These are phyloP conservation scores for Claviceps spartinae DNA, from an alignment of 2,329 filamentous ascomycete species.

Conservation along the genomic window DNA sequence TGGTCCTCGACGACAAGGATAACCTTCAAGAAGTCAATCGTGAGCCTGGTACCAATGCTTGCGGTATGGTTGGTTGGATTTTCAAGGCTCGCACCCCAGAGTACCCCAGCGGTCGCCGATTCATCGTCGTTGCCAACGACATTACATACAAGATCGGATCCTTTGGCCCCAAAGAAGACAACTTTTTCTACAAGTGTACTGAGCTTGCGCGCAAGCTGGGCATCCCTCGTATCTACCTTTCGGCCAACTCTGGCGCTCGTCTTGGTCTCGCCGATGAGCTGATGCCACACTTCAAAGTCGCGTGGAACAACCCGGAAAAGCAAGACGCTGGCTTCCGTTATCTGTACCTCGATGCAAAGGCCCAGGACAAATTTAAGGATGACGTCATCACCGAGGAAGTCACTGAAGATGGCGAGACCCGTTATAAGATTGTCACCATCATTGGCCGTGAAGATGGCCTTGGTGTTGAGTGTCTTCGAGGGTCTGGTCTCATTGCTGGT, in stretches of 20 bases:
- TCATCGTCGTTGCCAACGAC: conserved; percentile 96
- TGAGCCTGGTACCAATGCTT: conserved; percentile 87
- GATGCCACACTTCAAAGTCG: conserved; percentile 92
- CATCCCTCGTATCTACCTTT: conserved; percentile 93
- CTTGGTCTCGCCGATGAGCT: conserved; percentile 94
- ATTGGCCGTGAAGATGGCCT: conserved; percentile 89
- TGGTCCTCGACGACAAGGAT: conserved; percentile 89
- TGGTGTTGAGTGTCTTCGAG: conserved; percentile 92
- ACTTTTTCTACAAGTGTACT: conserved; percentile 98
- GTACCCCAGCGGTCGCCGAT: conserved; percentile 82
- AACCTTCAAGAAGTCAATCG: conserved; percentile 86
- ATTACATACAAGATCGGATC: conserved; percentile 99
- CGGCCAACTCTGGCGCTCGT: conserved; percentile 95
- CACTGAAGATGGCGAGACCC: conserved; percentile 72
- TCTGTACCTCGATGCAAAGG: conserved; percentile 78
- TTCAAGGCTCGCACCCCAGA: conserved; percentile 90
- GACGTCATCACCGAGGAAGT: conserved; percentile 67
- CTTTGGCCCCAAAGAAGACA: conserved; percentile 91
- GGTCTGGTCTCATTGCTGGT: conserved; percentile 95
- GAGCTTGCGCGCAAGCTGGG: conserved; percentile 87
- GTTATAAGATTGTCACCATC: conserved; percentile 88
- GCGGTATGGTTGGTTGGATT: conserved; percentile 98
- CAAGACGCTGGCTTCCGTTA: conserved; percentile 93
- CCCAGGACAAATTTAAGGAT: conserved; percentile 77
- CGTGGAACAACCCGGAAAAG: conserved; percentile 75